Percentiles rank a stretch among this genome's conserved stretches.
Conservation (phyloP, 2,329 filamentous ascomycete species). For the Pestalotiopsis sp. region DNA sequence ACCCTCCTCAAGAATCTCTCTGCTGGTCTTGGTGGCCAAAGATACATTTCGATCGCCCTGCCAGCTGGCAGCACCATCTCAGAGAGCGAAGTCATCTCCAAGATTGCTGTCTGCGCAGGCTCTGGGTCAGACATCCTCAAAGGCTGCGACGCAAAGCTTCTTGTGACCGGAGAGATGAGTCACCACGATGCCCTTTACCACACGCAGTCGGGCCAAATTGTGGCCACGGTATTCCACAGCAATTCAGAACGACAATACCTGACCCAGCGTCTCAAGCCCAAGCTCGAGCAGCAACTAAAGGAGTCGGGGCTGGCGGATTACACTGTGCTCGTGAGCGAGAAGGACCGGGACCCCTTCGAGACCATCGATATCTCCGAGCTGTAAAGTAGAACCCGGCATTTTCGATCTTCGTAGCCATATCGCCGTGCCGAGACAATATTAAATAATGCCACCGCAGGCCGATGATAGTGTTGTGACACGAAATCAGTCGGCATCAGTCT, state of each 20-base stretch:
- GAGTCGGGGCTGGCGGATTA: conserved; percentile 49
- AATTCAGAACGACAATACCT: conserved; percentile 91
- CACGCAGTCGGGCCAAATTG: conserved; percentile 79
- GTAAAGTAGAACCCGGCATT: neutral
- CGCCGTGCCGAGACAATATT: neutral
- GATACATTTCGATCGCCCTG: conserved; percentile 51
- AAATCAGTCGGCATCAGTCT: conserved; percentile 20
- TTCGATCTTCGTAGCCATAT: neutral
- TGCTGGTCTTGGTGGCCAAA: conserved; percentile 67
- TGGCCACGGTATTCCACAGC: conserved; percentile 87
- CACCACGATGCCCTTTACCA: conserved; percentile 91
- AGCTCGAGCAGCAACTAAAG: conserved; percentile 63
- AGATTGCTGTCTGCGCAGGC: conserved; percentile 86
- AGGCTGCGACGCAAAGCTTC: conserved; percentile 71
- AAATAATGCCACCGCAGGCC: neutral
- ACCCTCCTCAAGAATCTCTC: conserved; percentile 60
- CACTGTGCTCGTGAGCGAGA: conserved; percentile 74
- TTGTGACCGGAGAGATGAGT: conserved; percentile 90
- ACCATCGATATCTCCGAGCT: conserved; percentile 61
- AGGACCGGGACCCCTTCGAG: conserved; percentile 86
- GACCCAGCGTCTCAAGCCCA: conserved; percentile 67
- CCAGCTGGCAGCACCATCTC: conserved; percentile 24
- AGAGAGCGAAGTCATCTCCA: conserved; percentile 47
- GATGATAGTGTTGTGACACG: neutral
- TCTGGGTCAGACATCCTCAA: conserved; percentile 80